Evolutionary conservation across 352 stramenopile species (phyloP), one percentile per base, ranked within the genome.

Genomic region (Globisporangium solare): DNA sequence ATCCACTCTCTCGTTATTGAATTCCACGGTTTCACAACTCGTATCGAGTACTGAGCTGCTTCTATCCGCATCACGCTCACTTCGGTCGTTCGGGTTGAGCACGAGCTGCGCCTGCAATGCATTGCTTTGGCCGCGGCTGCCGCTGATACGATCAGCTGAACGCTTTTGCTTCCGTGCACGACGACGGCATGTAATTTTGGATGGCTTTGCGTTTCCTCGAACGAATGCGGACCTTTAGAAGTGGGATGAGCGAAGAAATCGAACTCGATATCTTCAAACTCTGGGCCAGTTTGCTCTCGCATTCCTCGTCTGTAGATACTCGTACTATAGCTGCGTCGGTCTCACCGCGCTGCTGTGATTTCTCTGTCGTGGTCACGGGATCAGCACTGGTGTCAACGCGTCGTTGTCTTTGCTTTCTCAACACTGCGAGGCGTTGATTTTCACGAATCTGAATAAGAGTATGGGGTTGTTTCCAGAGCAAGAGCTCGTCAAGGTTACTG

Each of bases 381-480:
- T 15, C 39, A 18, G 12, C 10, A 10, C 39, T 18, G 12, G 39
- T n/a, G 39, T n/a, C 17, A 43, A n/a, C 39, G 39, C 39, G 39
- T 13, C 39, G 10, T 43, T 37, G 15, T 2, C 12, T 32, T 35
- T 17, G 14, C 17, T 24, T 12, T 47, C 40, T 22, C 14, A 24
- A 37, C 37, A 20, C 42, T n/a, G 47, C 41, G 5, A 72, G 4
- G 32, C 72, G 61, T 13, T 56, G 62, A 17, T 50, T 40, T 62
- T 80, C 72, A 56, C 63, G 50, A 15, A 61, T 55, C 45, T 73
- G 42, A 18, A 79, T 63, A 1, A 78, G 35, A 2, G 65, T 39
- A 13, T 80, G 66, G 2, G 75, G 73, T 15, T 63, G 63, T 46
- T 66, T 79, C 65, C 72, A 71, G 0, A 81, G 47, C 3, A 82